These are phyloP conservation scores for Xanthoceras sorbifolium DNA, from an alignment of 345 rosid genomes.

Conservation along the genomic window DNA sequence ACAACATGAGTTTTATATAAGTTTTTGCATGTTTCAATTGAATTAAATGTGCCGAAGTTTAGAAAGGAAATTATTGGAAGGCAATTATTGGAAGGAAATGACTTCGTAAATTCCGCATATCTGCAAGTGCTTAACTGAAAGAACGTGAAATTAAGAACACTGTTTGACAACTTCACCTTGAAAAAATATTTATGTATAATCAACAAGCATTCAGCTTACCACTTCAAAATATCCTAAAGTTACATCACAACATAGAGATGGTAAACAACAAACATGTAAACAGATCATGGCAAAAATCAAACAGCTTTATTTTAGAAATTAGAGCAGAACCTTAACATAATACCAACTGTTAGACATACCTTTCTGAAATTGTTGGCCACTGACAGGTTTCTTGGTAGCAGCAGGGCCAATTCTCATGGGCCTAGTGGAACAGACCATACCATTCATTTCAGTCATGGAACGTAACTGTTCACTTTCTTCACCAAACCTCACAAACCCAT, in stretches of 20 bases:
- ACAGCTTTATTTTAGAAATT: constrained; percentile 4
- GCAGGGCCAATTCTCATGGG: constrained; percentile 97
- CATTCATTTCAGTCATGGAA: constrained; percentile 97
- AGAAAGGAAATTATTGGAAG: no score
- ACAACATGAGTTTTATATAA: constrained; percentile 93
- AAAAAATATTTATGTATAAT: constrained; percentile 7
- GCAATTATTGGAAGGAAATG: constrained; percentile 68
- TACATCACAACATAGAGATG: constrained; percentile 7
- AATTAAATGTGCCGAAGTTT: constrained; percentile 65
- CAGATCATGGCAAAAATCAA: constrained; percentile 12
- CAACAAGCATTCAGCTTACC: constrained; percentile 35
- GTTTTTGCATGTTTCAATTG: constrained; percentile 66
- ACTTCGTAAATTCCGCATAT: constrained; percentile 44
- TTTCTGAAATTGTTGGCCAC: constrained; percentile 64
- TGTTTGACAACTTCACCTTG: constrained; percentile 27
- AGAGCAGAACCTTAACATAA: constrained; percentile 1
- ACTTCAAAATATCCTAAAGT: constrained; percentile 14
- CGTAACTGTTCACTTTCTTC: constrained; percentile 83
- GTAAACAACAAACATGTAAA: constrained; percentile 6
- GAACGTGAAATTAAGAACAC: constrained; percentile 33
- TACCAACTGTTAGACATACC: constrained; percentile 45
- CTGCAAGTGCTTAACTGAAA: constrained; percentile 49
- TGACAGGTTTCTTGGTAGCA: constrained; percentile 71
- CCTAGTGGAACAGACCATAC: constrained; percentile 75
- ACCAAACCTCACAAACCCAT: constrained; percentile 91